Conservation (phyloP, 345 rosid genomes). For the Iberis pinnata region DNA sequence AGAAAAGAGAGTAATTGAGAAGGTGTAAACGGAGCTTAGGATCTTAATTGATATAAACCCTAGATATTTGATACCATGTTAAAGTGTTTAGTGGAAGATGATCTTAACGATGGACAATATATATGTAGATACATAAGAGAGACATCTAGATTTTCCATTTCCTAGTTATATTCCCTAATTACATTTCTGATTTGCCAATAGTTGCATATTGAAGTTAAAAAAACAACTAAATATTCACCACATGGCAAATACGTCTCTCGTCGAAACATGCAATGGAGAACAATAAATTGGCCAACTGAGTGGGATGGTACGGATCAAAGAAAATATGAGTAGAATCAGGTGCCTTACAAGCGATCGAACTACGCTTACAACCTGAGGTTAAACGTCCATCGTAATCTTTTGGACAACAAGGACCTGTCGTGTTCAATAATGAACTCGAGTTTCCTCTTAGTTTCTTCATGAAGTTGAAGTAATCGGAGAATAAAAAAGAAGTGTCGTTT, state of each 20-base stretch:
- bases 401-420: slow-evolving; percentile 26
- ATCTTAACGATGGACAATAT: too few relatives aligned
- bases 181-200: too few relatives aligned
- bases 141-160: too few relatives aligned
- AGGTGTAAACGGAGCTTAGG: too few relatives aligned
- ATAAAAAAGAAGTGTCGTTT: slow-evolving; percentile 8
- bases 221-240: background rate
- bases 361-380: background rate
- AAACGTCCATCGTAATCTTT: slow-evolving; percentile 14
- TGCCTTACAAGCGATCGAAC: background rate
- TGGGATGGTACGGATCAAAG: background rate
- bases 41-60: too few relatives aligned
- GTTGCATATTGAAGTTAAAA: too few relatives aligned
- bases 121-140: too few relatives aligned
- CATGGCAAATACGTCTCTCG: background rate
- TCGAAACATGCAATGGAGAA: background rate
- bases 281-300: background rate
- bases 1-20: too few relatives aligned
- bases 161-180: too few relatives aligned
- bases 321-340: background rate
- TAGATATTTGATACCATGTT: too few relatives aligned
- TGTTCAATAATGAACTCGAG: slow-evolving; percentile 4
- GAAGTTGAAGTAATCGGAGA: slow-evolving; percentile 26
- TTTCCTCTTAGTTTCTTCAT: slow-evolving; percentile 17
- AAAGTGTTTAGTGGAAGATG: too few relatives aligned